Percentiles rank a stretch among this genome's conserved stretches.
Evolutionary conservation across 108 stramenopile genomes (phyloP).

Genomic region (Schizochytrium sp.): DNA sequence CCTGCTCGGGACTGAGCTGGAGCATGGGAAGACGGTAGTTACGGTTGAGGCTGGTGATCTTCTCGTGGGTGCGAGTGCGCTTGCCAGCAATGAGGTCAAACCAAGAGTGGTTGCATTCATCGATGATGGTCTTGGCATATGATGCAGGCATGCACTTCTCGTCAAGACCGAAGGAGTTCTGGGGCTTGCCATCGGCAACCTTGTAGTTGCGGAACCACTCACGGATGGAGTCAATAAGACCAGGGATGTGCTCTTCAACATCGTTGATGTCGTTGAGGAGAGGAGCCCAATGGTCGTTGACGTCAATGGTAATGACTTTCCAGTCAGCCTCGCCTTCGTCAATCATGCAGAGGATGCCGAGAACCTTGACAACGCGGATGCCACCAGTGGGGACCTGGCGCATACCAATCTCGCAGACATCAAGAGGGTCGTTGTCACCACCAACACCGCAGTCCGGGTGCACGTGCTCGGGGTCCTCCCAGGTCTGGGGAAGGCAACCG

Average conservation of each 20-base stretch:
- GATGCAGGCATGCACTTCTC: slow-evolving; percentile 86
- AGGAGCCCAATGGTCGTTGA: slow-evolving; percentile 93
- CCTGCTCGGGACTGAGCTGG: not conserved
- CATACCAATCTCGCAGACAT: slow-evolving; percentile 83
- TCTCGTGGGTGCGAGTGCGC: slow-evolving; percentile 14
- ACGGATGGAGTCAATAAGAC: slow-evolving; percentile 86
- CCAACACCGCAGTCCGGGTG: slow-evolving; percentile 91
- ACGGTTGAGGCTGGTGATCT: slow-evolving; percentile 20
- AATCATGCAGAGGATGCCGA: slow-evolving; percentile 96
- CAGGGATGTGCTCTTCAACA: slow-evolving; percentile 91
- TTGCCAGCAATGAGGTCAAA: slow-evolving; percentile 31
- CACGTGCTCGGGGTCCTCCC: slow-evolving; percentile 95
- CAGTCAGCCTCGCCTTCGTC: slow-evolving; percentile 98
- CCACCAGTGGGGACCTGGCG: slow-evolving; percentile 78
- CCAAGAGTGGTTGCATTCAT: slow-evolving; percentile 26
- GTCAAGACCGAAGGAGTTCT: slow-evolving; percentile 91
- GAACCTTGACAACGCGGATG: slow-evolving; percentile 93
- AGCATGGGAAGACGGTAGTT: slow-evolving; percentile 24
- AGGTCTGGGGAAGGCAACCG: slow-evolving; percentile 95
- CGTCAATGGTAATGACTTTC: slow-evolving; percentile 95
- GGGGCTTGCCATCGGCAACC: slow-evolving; percentile 97
- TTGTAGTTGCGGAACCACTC: slow-evolving; percentile 99
- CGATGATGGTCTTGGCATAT: slow-evolving; percentile 34
- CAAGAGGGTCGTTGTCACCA: slow-evolving; percentile 95
- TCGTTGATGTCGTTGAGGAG: slow-evolving; percentile 95